Percentiles rank a stretch among this genome's conserved stretches.
These are phyloP conservation scores for Tirmania nivea DNA, from an alignment of 495 filamentous ascomycete genomes.

Conservation along the genomic window DNA sequence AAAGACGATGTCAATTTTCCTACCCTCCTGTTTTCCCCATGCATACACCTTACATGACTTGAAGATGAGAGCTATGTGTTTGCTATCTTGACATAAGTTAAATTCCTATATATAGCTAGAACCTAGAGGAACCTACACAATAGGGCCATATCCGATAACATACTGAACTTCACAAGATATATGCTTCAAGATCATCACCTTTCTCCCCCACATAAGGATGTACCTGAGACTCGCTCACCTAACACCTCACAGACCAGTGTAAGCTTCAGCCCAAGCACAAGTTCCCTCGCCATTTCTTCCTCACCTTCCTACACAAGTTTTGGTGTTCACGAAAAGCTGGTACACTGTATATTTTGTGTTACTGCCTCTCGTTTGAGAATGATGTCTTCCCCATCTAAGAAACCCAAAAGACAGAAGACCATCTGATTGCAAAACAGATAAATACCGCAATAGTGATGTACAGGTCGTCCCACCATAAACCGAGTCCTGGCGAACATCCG, in stretches of 20 bases:
- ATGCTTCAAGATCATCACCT: not conserved
- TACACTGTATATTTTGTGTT: slow-evolving; percentile 1
- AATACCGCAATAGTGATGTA: slow-evolving; percentile 10
- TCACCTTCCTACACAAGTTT: slow-evolving; percentile 4
- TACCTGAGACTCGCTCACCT: not conserved
- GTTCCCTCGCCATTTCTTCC: slow-evolving; percentile 4
- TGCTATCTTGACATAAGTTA: not conserved
- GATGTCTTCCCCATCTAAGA: slow-evolving; percentile 5
- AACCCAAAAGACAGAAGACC: slow-evolving; percentile 11
- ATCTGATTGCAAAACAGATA: slow-evolving; percentile 15
- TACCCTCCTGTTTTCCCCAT: too few species aligned
- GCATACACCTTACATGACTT: slow-evolving; percentile 13
- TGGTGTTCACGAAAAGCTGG: slow-evolving; percentile 9
- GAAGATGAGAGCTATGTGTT: slow-evolving; percentile 14
- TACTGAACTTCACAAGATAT: slow-evolving; percentile 19
- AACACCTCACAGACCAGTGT: slow-evolving; percentile 14
- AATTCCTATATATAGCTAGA: not conserved
- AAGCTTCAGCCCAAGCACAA: slow-evolving; percentile 13
- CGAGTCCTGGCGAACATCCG: slow-evolving; percentile 15
- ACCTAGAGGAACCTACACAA: slow-evolving; percentile 10
- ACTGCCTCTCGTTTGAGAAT: not conserved
- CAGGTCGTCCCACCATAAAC: slow-evolving; percentile 15
- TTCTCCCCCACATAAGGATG: not conserved
- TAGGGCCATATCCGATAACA: slow-evolving; percentile 17
- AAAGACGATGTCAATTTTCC: too few species aligned